These are phyloP conservation scores for Pyrenophora teres DNA, from an alignment of 2,329 filamentous ascomycete species.

Conservation along the genomic window DNA sequence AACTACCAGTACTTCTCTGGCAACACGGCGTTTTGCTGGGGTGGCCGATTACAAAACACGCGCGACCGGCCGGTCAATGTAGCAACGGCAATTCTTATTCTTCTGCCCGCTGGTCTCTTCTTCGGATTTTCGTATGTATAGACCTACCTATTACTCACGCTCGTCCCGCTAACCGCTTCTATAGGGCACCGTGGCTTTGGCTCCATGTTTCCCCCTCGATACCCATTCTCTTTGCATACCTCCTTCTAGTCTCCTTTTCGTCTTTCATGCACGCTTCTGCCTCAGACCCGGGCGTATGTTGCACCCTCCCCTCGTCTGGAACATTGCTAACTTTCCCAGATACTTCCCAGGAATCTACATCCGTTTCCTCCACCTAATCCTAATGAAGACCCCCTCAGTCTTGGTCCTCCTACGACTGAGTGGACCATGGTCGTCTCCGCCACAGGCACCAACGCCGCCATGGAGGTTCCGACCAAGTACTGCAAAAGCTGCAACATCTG, in stretches of 20 bases:
- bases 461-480: constrained; percentile 98
- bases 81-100: constrained; percentile 78
- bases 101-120: constrained; percentile 80
- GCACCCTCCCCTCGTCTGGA: not conserved
- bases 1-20: constrained; percentile 94
- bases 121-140: constrained; percentile 72
- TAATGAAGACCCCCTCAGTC: constrained; percentile 77
- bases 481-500: constrained; percentile 98
- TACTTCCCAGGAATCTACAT: constrained; percentile 89
- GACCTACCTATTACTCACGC: not conserved
- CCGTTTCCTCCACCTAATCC: constrained; percentile 77
- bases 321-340: constrained; percentile 58
- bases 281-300: constrained; percentile 87
- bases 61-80: constrained; percentile 87
- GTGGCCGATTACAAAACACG: constrained; percentile 86
- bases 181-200: constrained; percentile 79
- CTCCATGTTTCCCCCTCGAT: constrained; percentile 83
- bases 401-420: constrained; percentile 86
- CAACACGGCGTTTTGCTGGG: constrained; percentile 87
- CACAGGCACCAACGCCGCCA: constrained; percentile 75
- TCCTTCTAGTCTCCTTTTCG: constrained; percentile 88
- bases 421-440: constrained; percentile 91
- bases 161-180: constrained; percentile 23
- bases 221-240: constrained; percentile 85
- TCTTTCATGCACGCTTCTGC: constrained; percentile 93